phyloP scores from a whole-genome alignment of 2,329 filamentous ascomycete genomes.

The Fusarium pseudonygamai region DNA sequence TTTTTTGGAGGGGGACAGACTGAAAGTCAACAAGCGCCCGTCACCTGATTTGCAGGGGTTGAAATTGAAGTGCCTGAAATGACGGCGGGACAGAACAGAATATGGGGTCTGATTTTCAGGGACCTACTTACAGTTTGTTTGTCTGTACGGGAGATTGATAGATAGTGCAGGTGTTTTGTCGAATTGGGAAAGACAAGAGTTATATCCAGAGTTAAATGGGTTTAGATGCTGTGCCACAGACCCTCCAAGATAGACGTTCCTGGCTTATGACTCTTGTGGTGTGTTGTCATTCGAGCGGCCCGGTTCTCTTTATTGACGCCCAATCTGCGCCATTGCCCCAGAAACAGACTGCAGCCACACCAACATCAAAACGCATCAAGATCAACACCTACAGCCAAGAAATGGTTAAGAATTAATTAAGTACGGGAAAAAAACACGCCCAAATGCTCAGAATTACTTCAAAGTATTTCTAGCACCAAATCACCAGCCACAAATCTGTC shows the following conservation, averaged over 20 bases:
- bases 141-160: neutral
- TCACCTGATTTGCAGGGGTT: slow-evolving; percentile 43
- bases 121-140: neutral
- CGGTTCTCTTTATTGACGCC: slow-evolving; percentile 41
- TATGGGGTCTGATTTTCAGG: slow-evolving; percentile 10
- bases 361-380: slow-evolving; percentile 11
- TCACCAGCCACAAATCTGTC: neutral
- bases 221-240: slow-evolving; percentile 15
- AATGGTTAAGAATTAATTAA: neutral
- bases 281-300: slow-evolving; percentile 37
- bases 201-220: slow-evolving; percentile 13
- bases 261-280: slow-evolving; percentile 10
- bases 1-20: slow-evolving; percentile 38
- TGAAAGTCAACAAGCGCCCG: slow-evolving; percentile 41
- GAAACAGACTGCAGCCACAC: slow-evolving; percentile 35
- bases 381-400: slow-evolving; percentile 11
- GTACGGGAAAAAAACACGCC: too few species aligned
- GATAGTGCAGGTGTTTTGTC: neutral
- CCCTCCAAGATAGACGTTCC: neutral
- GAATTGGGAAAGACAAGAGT: slow-evolving; percentile 4
- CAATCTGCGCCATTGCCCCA: slow-evolving; percentile 43
- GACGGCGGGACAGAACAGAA: slow-evolving; percentile 7
- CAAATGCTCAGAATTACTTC: too few species aligned
- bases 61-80: slow-evolving; percentile 13
- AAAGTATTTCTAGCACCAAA: neutral